Percentiles rank a stretch among this genome's conserved stretches.
Evolutionary conservation across 2,329 filamentous ascomycete species (phyloP).

Genomic region (Phyllosticta citribraziliensis): DNA sequence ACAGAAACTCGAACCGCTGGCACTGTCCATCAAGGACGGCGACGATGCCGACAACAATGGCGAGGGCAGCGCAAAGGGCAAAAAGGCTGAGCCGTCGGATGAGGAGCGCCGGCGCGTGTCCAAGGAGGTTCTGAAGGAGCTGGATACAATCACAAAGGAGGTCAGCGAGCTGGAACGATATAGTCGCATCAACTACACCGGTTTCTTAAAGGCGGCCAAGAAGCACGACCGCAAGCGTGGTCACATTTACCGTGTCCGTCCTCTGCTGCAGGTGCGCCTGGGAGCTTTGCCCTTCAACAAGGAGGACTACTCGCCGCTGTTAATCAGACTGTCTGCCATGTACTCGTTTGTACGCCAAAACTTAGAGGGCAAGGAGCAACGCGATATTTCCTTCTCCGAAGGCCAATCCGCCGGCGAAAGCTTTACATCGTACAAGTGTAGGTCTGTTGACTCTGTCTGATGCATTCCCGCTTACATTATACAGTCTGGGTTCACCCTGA

Average conservation of each 20-base stretch:
- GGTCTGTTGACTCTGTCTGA: constrained; percentile 17
- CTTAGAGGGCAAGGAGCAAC: constrained; percentile 50
- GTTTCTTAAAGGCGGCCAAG: constrained; percentile 96
- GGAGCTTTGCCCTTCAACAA: constrained; percentile 90
- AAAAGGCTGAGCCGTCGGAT: constrained; percentile 23
- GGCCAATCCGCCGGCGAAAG: constrained; percentile 42
- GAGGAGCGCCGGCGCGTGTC: constrained; percentile 44
- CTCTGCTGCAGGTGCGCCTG: constrained; percentile 82
- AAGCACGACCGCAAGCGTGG: constrained; percentile 96
- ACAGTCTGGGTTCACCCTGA: constrained; percentile 90
- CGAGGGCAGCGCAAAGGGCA: constrained; percentile 16
- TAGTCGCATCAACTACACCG: constrained; percentile 93
- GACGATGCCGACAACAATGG: constrained; percentile 2
- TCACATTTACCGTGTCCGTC: constrained; percentile 74
- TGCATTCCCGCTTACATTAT: constrained; percentile 21
- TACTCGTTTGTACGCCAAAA: constrained; percentile 89
- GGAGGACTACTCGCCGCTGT: constrained; percentile 81
- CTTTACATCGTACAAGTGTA: constrained; percentile 82
- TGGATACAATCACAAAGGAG: constrained; percentile 82
- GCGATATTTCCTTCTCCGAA: constrained; percentile 37
- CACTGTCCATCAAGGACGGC: constrained; percentile 16
- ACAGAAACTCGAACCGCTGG: constrained; percentile 51
- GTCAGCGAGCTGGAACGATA: constrained; percentile 91
- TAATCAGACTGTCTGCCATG: constrained; percentile 85
- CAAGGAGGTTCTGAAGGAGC: constrained; percentile 63